These are phyloP conservation scores for Cephaloascus albidus DNA, from an alignment of 805 yeast species.

Conservation along the genomic window DNA sequence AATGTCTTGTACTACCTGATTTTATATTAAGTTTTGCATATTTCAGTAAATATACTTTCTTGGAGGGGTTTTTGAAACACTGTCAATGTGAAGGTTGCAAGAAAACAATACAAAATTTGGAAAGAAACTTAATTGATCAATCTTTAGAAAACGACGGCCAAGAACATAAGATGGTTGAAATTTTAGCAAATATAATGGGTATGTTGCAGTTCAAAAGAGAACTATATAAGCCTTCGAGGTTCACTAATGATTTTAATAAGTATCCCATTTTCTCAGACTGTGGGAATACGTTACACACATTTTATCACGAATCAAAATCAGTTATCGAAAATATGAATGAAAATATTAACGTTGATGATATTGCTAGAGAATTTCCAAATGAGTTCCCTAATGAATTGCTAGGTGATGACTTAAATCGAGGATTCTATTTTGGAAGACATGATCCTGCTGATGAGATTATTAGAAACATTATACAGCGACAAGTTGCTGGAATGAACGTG, in stretches of 20 bases:
- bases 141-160: neutral
- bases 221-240: neutral
- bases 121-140: neutral
- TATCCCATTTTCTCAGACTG: neutral
- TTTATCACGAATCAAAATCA: neutral
- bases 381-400: neutral
- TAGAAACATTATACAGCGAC: neutral
- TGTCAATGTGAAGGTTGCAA: neutral
- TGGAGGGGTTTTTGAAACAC: neutral
- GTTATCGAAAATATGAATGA: neutral
- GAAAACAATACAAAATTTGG: neutral
- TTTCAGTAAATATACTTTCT: neutral
- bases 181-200: neutral
- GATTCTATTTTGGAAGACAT: no score
- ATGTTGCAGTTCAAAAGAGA: neutral
- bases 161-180: neutral
- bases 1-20: neutral
- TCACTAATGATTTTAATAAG: neutral
- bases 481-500: neutral
- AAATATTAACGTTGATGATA: neutral
- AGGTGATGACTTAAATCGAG: no score
- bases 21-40: neutral
- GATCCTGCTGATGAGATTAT: neutral
- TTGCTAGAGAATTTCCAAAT: neutral
- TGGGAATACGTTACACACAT: neutral